Base-by-base conservation (phyloP, 345 rosid genomes). In the Cardiospermum halicacabum region DNA sequence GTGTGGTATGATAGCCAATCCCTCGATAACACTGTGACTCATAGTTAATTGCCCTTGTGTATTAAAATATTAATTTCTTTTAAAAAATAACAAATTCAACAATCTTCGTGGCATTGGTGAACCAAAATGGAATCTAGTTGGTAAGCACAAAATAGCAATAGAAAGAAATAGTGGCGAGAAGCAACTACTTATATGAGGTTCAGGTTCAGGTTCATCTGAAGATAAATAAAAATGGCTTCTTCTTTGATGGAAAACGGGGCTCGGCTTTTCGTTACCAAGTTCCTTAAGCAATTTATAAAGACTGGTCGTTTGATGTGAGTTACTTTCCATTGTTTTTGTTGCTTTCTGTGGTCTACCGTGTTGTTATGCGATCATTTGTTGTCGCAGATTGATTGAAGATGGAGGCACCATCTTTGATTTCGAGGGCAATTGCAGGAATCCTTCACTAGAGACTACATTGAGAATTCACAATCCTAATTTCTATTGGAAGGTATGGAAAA, bases 401-500 rank as follows among this genome's bases (percentile, higher is more conserved):
- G 97, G 97, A 57, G 98, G 98, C 62, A 84, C 94, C 7, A 77
- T 80, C 62, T 90, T 82, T 70, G 76, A 79, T 2, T 93, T 88
- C 12, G 86, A 80, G 21, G 96, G 92, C 68, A 68, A 76, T 16
- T 51, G 50, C 22, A 61, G 70, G 58, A 80, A 72, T 31, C 85
- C 83, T 74, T 67, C 66, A 24, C 62, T 79, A 57, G 80, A 77
- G 69, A 65, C 80, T 67, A 65, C 70, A 40, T 65, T 93, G 74
- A 85, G 72, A 72, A 78, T 93, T 68, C 92, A 88, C 75, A 81
- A 67, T 77, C 92, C 96, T 40, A 86, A 79, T 55, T 88, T 93
- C 78, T 90, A 93, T 73, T 90, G 96, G 92, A 93, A 93, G 97
- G 99, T 90, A 71, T 40, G 9, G n/a, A n/a, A n/a, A n/a, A n/a